Evolutionary conservation across 1,284 basidiomycete species (phyloP), one percentile per base, ranked within the genome.

Genomic region (Phellinidium pouzarii): DNA sequence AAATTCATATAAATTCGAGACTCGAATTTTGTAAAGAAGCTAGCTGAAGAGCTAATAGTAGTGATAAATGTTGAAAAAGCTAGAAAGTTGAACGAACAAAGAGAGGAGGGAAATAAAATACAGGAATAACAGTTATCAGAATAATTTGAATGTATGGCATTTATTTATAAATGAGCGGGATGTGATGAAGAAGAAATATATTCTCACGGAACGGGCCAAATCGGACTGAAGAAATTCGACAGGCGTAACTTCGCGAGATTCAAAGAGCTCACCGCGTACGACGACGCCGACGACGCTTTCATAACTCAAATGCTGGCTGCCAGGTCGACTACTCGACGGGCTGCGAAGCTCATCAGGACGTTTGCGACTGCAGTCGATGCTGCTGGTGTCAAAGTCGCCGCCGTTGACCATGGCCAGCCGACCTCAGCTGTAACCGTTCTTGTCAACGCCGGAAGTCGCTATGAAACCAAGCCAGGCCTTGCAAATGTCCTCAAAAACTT

Each of bases 401-500:
- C 88, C 27, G 71, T 87, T 59, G 90, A 94, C 73, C 76, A 82
- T 62, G 85, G 82, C 65, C 85, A 85, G 66, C 80, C 86, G 55
- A 94, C 91, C 4, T 77, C 89, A 40, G 80, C 87, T 60, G 81
- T 97, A 64, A 92, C 91, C 48, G 76, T 97, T 64, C 80, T 94
- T 61, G 81, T 94, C 71, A 94, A 93, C 70, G 94, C 91, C 55
- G 94, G 94, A 53, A 84, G 84, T 64, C 77, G 94, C 63, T 94
- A 84, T 68, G 87, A 97, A 76, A 71, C 82, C 57, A 84, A 85
- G 64, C 81, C 89, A 45, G 94, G 94, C 65, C 80, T 91, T 59
- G 91, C 94, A 7, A 89, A 94, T 74, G 84, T 84, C 59, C 78
- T 96, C 69, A 94, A 94, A 80, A 93, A 91, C 80, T 95, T 93